phyloP scores from a whole-genome alignment of 768 basidiomycete genomes.

The Tricholoma furcatifolium region DNA sequence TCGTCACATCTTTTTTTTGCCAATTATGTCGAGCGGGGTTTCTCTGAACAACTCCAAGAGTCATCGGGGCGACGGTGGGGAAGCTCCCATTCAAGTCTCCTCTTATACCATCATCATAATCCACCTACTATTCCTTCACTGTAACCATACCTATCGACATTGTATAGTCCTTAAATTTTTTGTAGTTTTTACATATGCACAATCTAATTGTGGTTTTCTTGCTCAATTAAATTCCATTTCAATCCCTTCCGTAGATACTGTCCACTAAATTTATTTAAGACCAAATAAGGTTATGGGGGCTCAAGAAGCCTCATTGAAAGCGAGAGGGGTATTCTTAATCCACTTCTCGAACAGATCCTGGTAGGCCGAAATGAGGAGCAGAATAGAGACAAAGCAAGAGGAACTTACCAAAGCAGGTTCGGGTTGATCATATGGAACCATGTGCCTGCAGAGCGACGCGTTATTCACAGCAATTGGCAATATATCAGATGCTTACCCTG shows the following conservation, averaged over 20 bases:
- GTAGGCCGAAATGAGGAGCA: conserved; percentile 1
- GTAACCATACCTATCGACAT: too few relatives aligned
- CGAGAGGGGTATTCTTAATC: conserved; percentile 53
- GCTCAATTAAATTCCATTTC: neutral
- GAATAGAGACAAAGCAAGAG: neutral
- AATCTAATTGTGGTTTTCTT: too few relatives aligned
- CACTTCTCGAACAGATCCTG: conserved; percentile 63
- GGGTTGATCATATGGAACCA: conserved; percentile 91
- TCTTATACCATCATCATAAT: too few relatives aligned
- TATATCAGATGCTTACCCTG: conserved; percentile 56
- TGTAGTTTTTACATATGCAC: too few relatives aligned
- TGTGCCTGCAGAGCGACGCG: conserved; percentile 54
- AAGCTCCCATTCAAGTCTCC: too few relatives aligned
- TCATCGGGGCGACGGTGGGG: neutral
- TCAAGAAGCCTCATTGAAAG: conserved; percentile 10
- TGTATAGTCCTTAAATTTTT: too few relatives aligned
- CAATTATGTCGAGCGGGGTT: neutral
- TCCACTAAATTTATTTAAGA: neutral
- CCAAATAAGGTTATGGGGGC: neutral
- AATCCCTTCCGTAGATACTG: neutral
- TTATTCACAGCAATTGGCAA: neutral
- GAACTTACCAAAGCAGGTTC: conserved; percentile 73
- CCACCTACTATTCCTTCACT: too few relatives aligned
- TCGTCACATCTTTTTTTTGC: neutral
- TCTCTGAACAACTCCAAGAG: neutral